phyloP scores from a whole-genome alignment of 2,329 filamentous ascomycete species.

The Lecanicillium sp. region DNA sequence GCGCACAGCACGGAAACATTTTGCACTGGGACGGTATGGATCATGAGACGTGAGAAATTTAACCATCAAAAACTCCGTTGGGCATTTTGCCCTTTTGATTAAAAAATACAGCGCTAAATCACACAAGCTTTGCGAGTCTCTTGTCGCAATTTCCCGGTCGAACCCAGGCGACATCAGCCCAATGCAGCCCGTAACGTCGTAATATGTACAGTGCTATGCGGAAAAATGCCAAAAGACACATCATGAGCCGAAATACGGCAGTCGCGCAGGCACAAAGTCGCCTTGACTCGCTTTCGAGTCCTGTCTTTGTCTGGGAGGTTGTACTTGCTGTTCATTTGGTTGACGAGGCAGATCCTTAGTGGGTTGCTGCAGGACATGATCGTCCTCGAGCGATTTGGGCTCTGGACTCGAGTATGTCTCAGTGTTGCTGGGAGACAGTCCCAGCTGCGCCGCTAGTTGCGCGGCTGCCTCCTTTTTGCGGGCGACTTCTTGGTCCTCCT shows the following conservation, averaged over 20 bases:
- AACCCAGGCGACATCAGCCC: too few species aligned
- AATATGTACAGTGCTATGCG: neutral
- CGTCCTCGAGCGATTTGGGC: slow-evolving; percentile 28
- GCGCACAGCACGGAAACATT: too few species aligned
- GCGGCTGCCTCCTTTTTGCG: slow-evolving; percentile 47
- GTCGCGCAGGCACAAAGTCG: slow-evolving; percentile 51
- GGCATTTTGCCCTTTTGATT: neutral
- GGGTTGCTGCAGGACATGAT: slow-evolving; percentile 25
- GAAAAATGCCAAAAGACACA: neutral
- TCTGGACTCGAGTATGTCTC: slow-evolving; percentile 15
- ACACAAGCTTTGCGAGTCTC: neutral
- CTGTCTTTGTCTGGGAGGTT: neutral
- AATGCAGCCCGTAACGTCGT: slow-evolving; percentile 5
- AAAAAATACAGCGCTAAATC: slow-evolving; percentile 7
- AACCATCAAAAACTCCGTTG: slow-evolving; percentile 3
- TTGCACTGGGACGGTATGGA: too few species aligned
- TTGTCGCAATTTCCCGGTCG: neutral
- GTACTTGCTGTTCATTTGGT: slow-evolving; percentile 15
- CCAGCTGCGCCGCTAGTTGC: slow-evolving; percentile 44
- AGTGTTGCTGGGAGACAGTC: slow-evolving; percentile 30
- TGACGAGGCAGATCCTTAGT: neutral
- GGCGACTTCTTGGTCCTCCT: slow-evolving; percentile 49
- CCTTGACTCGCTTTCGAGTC: slow-evolving; percentile 15
- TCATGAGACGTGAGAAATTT: too few species aligned
- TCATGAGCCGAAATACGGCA: slow-evolving; percentile 48